Conservation (phyloP, 2,329 filamentous ascomycete genomes). For the Dactylellina haptotyla region DNA sequence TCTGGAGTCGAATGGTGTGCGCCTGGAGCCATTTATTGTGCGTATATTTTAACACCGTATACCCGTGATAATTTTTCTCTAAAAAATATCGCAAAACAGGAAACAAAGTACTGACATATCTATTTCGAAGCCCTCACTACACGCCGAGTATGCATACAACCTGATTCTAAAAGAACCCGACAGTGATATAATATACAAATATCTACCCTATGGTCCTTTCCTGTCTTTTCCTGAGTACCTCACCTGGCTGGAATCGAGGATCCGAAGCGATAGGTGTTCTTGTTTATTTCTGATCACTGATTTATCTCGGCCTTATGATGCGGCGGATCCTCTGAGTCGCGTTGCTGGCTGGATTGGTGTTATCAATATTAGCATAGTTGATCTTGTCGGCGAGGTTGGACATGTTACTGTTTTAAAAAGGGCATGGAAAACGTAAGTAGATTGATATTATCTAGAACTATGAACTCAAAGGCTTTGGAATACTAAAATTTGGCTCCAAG, state of each 20-base stretch:
- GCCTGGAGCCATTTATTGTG: slow-evolving; percentile 49
- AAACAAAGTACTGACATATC: not conserved
- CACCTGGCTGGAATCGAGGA: slow-evolving; percentile 38
- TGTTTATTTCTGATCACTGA: slow-evolving; percentile 50
- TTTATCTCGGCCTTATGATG: slow-evolving; percentile 36
- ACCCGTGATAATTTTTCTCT: not conserved
- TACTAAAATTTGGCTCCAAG: too few species aligned
- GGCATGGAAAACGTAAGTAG: slow-evolving; percentile 51
- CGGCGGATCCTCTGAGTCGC: slow-evolving; percentile 19
- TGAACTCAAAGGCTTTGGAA: too few species aligned
- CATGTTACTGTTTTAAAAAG: slow-evolving; percentile 48
- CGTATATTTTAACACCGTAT: not conserved
- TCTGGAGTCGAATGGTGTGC: slow-evolving; percentile 44
- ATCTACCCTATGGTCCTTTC: slow-evolving; percentile 47
- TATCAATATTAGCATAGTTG: slow-evolving; percentile 44
- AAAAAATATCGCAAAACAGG: not conserved
- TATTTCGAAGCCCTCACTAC: slow-evolving; percentile 28
- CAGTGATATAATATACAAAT: slow-evolving; percentile 25
- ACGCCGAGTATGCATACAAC: slow-evolving; percentile 43
- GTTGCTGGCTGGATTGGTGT: slow-evolving; percentile 47
- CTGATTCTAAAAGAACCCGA: slow-evolving; percentile 16
- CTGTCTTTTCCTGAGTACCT: slow-evolving; percentile 37
- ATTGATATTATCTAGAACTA: not conserved
- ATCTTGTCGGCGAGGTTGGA: slow-evolving; percentile 40
- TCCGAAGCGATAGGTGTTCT: slow-evolving; percentile 26